phyloP scores from a whole-genome alignment of 1,284 basidiomycete species.

The Leccinum griseonigrum region DNA sequence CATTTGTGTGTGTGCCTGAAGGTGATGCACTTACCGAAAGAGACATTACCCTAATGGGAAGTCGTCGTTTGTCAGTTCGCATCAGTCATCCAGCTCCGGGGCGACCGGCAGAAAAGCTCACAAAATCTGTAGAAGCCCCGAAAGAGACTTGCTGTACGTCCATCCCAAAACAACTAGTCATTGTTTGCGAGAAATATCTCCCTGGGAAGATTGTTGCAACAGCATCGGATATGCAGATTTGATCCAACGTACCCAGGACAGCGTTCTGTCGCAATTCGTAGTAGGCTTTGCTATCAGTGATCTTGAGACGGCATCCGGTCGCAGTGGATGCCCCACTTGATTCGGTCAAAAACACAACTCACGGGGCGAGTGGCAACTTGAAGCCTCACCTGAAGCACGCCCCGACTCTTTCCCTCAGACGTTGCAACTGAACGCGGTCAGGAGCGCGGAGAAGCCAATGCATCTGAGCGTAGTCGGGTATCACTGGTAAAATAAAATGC shows the following conservation, averaged over 20 bases:
- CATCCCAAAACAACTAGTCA: conserved; percentile 41
- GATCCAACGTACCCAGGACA: conserved; percentile 46
- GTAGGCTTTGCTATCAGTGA: conserved; percentile 41
- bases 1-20: conserved; percentile 8
- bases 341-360: conserved; percentile 4
- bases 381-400: conserved; percentile 55
- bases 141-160: conserved; percentile 30
- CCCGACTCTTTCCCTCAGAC: conserved; percentile 47
- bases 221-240: not conserved
- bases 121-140: conserved; percentile 66
- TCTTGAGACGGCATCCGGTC: conserved; percentile 61
- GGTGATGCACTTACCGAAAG: conserved; percentile 48
- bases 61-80: conserved; percentile 13
- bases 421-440: conserved; percentile 51
- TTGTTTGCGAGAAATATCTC: conserved; percentile 43
- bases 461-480: conserved; percentile 76
- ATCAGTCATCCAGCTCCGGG: not conserved
- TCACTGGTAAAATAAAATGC: conserved; percentile 46
- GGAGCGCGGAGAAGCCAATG: conserved; percentile 65
- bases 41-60: conserved; percentile 58
- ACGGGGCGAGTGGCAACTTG: not conserved
- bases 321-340: conserved; percentile 67
- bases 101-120: conserved; percentile 34
- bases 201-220: conserved; percentile 33
- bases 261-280: conserved; percentile 64